phyloP scores from a whole-genome alignment of 352 stramenopile genomes.

The Peronospora destructor region DNA sequence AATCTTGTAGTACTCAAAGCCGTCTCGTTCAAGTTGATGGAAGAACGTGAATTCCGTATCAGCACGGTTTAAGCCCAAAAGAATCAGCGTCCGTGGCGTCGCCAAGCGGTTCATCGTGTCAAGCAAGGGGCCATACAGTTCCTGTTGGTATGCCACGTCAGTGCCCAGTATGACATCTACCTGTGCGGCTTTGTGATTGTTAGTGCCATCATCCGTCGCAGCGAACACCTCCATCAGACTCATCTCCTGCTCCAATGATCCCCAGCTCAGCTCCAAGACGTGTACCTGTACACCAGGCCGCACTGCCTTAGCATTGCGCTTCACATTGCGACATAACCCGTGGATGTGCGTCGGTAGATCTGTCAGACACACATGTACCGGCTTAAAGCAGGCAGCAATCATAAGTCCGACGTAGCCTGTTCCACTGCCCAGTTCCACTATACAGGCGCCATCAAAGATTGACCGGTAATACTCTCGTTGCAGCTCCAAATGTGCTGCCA shows the following conservation, averaged over 20 bases:
- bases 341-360: constrained; percentile 55
- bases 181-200: constrained; percentile 11
- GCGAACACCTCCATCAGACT: constrained; percentile 36
- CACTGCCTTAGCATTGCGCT: constrained; percentile 34
- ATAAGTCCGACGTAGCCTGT: constrained; percentile 73
- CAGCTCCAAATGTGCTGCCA: constrained; percentile 51
- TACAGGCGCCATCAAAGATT: constrained; percentile 51
- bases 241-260: constrained; percentile 34
- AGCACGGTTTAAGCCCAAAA: constrained; percentile 67
- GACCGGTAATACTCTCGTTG: constrained; percentile 40
- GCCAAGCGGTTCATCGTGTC: constrained; percentile 51
- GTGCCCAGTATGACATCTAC: constrained; percentile 77
- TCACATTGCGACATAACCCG: constrained; percentile 54
- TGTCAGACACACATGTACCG: constrained; percentile 52
- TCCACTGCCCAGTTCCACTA: constrained; percentile 73
- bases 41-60: constrained; percentile 70
- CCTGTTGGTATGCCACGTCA: constrained; percentile 67
- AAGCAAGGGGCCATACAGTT: constrained; percentile 71
- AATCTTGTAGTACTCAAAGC: constrained; percentile 84
- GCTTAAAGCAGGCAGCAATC: constrained; percentile 51
- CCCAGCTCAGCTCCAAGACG: constrained; percentile 57
- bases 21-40: constrained; percentile 49
- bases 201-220: constrained; percentile 1
- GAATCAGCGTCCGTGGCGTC: constrained; percentile 37
- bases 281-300: constrained; percentile 35